These are phyloP conservation scores for Phaffia rhodozyma DNA, from an alignment of 1,284 basidiomycete genomes.

Conservation along the genomic window DNA sequence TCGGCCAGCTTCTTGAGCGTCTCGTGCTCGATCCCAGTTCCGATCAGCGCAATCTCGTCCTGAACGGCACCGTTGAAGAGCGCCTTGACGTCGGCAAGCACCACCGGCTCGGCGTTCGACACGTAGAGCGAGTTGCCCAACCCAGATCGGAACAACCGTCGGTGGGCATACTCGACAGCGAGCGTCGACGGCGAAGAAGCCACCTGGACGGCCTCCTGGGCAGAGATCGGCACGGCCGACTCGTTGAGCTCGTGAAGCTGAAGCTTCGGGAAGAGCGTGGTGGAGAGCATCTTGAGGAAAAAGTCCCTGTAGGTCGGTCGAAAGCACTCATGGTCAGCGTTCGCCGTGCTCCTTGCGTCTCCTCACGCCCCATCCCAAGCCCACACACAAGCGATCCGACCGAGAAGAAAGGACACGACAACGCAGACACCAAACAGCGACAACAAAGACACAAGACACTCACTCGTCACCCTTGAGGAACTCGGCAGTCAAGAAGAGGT, in stretches of 20 bases:
- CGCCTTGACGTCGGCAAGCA: conserved; percentile 55
- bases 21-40: conserved; percentile 66
- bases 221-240: conserved; percentile 50
- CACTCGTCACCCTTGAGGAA: conserved; percentile 94
- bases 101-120: conserved; percentile 50
- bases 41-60: conserved; percentile 70
- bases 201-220: conserved; percentile 38
- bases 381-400: too few species aligned
- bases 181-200: not conserved
- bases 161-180: conserved; percentile 58
- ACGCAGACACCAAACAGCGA: not conserved
- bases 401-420: not conserved
- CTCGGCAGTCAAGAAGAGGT: conserved; percentile 84
- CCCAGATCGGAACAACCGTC: conserved; percentile 76
- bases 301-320: not conserved
- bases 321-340: too few species aligned
- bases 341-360: too few species aligned
- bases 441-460: conserved; percentile 36
- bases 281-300: conserved; percentile 3
- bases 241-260: conserved; percentile 50
- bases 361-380: too few species aligned
- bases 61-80: not conserved
- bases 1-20: conserved; percentile 43
- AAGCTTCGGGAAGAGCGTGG: conserved; percentile 2
- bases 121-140: conserved; percentile 81